Conservation (phyloP, 2,329 filamentous ascomycete species). For the Phyllosticta capitalensis region DNA sequence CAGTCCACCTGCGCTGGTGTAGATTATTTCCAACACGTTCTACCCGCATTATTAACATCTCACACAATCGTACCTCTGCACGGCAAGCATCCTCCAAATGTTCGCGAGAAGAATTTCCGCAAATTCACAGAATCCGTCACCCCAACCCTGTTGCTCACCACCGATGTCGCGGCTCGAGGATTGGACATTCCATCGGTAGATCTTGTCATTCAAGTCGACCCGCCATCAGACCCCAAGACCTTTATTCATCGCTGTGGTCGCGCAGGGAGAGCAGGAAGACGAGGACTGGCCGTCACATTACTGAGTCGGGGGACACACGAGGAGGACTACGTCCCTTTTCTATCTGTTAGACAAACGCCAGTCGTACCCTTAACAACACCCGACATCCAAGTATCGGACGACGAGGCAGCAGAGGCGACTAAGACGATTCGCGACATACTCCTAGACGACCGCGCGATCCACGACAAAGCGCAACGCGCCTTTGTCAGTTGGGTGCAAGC, state of each 20-base stretch:
- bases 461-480: conserved; percentile 81
- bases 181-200: conserved; percentile 89
- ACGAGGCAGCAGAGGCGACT: conserved; percentile 50
- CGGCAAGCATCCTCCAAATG: conserved; percentile 82
- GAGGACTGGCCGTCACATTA: conserved; percentile 76
- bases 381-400: conserved; percentile 46
- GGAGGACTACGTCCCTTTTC: conserved; percentile 80
- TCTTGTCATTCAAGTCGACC: conserved; percentile 81
- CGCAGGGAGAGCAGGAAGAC: conserved; percentile 53
- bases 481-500: conserved; percentile 92
- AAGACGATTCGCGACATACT: conserved; percentile 53
- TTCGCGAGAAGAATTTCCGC: conserved; percentile 78
- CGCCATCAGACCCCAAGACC: conserved; percentile 78
- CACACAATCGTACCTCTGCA: conserved; percentile 68
- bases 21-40: conserved; percentile 80
- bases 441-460: conserved; percentile 53
- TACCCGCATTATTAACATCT: conserved; percentile 62
- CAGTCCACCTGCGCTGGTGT: conserved; percentile 90
- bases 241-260: conserved; percentile 58
- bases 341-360: conserved; percentile 80
- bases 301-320: conserved; percentile 69
- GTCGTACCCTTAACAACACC: conserved; percentile 55
- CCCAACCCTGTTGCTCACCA: conserved; percentile 78
- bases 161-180: conserved; percentile 82
- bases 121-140: conserved; percentile 66